phyloP scores from a whole-genome alignment of 345 rosid species.

The Euphorbia tirucalli region DNA sequence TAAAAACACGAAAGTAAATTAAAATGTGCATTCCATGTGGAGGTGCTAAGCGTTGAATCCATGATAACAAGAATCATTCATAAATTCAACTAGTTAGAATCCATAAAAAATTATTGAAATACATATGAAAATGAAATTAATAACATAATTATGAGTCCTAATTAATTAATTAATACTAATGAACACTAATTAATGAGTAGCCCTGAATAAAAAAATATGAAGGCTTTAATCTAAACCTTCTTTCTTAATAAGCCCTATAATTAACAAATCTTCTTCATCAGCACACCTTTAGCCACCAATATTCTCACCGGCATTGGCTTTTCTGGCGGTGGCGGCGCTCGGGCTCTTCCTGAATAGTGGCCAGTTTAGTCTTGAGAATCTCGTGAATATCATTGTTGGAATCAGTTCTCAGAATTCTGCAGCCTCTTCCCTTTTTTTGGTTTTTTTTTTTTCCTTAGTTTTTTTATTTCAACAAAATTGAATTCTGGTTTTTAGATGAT shows the following conservation, averaged over 20 bases:
- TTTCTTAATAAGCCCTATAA: constrained; percentile 12
- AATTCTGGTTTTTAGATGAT: background rate
- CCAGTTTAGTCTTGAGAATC: constrained; percentile 34
- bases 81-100: background rate
- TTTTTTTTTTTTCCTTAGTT: constrained; percentile 10
- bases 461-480: background rate
- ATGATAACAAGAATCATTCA: too few relatives aligned
- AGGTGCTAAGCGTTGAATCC: too few relatives aligned
- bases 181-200: background rate
- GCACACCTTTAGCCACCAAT: constrained; percentile 17
- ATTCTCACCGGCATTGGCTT: background rate
- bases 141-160: background rate
- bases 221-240: constrained; percentile 28
- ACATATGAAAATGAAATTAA: background rate
- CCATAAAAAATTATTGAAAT: too few relatives aligned
- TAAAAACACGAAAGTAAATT: too few relatives aligned
- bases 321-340: constrained; percentile 16
- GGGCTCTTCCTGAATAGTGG: constrained; percentile 31
- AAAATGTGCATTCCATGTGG: too few relatives aligned
- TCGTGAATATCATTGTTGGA: constrained; percentile 36
- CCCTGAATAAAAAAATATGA: constrained; percentile 25
- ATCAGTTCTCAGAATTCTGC: constrained; percentile 24
- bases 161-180: too few relatives aligned
- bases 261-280: constrained; percentile 11
- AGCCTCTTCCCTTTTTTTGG: constrained; percentile 31